Evolutionary conservation across 2,329 filamentous ascomycete species (phyloP), one percentile per base, ranked within the genome.

Genomic region (Cadophora luteo-olivacea): DNA sequence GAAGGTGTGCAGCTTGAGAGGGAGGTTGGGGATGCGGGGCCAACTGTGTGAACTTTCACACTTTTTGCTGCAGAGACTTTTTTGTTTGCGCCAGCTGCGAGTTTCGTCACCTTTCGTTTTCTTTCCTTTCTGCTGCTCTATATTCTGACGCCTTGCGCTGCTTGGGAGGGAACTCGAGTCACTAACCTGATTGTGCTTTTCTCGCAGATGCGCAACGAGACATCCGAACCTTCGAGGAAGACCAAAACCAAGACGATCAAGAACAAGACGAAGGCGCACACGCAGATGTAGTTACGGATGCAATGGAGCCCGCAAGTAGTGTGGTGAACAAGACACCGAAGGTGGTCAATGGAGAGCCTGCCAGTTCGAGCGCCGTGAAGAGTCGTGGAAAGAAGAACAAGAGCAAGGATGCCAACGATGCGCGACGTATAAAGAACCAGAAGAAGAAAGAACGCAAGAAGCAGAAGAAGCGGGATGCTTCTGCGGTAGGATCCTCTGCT

Each of bases 381-480:
- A 16, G 41, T 7, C 33, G 45, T 19, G 45, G 60, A 24, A 14
- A 48, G 58, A 55, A 58, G 51, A 64, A 65, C 25, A 29, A 65
- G 33, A 24, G 32, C 61, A 41, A 41, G 24, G n/a, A 22, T 2
- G 41, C 24, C 9, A 58, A 22, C 0, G 19, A 58, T 12, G 36
- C 22, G 57, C 57, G 57, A 25, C 33, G 22, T 6, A 48, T 57
- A 33, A 61, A 61, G 32, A 54, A 25, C 16, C 7, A 41, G 55
- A 66, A 66, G 38, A 52, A 58, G 57, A 58, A 58, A 60, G 65
- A 60, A 49, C 33, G 38, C 12, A 58, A 52, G 61, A 54, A 55
- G 45, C 54, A 25, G 14, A 66, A 22, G 54, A 61, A 45, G 61
- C 52, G 49, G 22, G 54, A 66, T n/a, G 45, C 36, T 24, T 65